Evolutionary conservation across 83 land plant species (phyloP).

Genomic region (Picea abies): DNA sequence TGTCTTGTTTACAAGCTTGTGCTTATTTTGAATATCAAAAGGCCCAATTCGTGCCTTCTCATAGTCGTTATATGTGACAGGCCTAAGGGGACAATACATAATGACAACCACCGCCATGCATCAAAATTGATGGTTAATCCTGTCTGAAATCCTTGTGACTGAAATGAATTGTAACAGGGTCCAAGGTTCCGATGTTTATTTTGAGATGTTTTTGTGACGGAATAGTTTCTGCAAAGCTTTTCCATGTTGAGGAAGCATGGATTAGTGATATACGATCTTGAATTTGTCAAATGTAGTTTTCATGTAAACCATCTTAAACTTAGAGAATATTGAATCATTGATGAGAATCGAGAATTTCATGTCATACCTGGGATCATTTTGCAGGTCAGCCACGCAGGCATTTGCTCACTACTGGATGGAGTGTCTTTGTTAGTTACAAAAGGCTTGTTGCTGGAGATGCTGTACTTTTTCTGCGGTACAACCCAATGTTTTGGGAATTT

Average conservation of each 20-base stretch:
- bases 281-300: neutral
- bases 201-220: conserved; percentile 7
- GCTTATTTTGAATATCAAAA: neutral
- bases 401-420: conserved; percentile 97
- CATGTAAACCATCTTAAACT: neutral
- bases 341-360: neutral
- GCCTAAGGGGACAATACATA: neutral
- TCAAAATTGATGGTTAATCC: neutral
- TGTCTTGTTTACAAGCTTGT: neutral
- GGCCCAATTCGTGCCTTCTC: neutral
- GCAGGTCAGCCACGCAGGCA: conserved; percentile 95
- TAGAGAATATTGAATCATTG: neutral
- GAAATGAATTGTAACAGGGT: neutral
- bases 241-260: conserved; percentile 4
- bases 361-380: conserved; percentile 5
- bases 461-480: conserved; percentile 87
- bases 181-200: neutral
- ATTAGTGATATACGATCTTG: neutral
- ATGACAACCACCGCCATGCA: neutral
- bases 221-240: neutral
- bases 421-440: conserved; percentile 89
- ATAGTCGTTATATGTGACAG: neutral
- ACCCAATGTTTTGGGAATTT: neutral
- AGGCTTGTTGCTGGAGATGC: conserved; percentile 94
- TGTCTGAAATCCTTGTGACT: neutral